These are phyloP conservation scores for Torulaspora quercuum DNA, from an alignment of 805 yeast genomes.

Conservation along the genomic window DNA sequence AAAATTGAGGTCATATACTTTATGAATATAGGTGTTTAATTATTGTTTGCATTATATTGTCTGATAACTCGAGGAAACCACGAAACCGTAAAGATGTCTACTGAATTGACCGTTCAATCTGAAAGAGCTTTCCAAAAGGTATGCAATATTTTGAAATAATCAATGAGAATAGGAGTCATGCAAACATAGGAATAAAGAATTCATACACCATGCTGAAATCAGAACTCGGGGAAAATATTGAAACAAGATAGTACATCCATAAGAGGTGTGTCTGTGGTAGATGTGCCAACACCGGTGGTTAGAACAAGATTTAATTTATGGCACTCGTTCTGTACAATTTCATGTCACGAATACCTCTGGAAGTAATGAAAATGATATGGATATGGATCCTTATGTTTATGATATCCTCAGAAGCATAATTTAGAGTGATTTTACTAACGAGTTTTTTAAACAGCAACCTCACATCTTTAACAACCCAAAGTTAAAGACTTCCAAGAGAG, in stretches of 20 bases:
- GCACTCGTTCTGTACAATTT: too few species aligned
- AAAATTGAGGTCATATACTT: constrained; percentile 3
- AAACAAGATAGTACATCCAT: too few species aligned
- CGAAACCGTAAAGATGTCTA: constrained; percentile 72
- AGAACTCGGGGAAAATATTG: not conserved
- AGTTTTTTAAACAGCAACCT: constrained; percentile 82
- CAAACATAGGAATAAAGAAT: too few species aligned
- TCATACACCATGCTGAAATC: too few species aligned
- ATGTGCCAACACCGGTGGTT: too few species aligned
- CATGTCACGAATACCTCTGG: too few species aligned
- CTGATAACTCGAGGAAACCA: constrained; percentile 19
- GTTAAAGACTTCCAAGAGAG: constrained; percentile 96
- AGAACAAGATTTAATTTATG: too few species aligned
- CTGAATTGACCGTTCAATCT: constrained; percentile 99
- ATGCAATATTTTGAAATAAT: constrained; percentile 40
- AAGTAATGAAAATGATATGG: too few species aligned
- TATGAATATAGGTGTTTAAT: constrained; percentile 8
- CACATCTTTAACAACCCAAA: constrained; percentile 99
- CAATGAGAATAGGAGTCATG: constrained; percentile 1
- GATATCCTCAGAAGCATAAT: too few species aligned
- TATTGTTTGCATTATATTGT: constrained; percentile 5
- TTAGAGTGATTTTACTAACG: too few species aligned
- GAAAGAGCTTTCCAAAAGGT: constrained; percentile 99
- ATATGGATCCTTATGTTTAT: too few species aligned
- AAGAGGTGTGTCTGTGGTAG: too few species aligned